phyloP scores from a whole-genome alignment of 2,329 filamentous ascomycete genomes.

The Orbilia blumenaviensis region DNA sequence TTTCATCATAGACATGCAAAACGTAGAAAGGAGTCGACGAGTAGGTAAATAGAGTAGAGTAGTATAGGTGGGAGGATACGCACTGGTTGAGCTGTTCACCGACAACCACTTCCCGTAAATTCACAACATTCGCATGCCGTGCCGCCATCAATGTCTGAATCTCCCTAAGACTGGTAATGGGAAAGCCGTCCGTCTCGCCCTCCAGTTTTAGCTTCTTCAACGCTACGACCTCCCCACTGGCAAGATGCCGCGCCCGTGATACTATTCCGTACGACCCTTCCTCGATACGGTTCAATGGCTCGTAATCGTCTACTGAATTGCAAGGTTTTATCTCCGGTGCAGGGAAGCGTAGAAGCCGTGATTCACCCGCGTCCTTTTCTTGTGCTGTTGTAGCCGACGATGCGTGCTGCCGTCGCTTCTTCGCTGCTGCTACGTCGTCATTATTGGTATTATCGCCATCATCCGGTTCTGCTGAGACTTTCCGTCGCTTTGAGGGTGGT shows the following conservation, averaged over 20 bases:
- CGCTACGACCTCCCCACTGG: constrained; percentile 82
- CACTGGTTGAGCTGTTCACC: constrained; percentile 71
- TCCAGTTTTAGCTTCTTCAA: constrained; percentile 95
- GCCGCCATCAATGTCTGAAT: constrained; percentile 89
- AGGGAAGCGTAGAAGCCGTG: constrained; percentile 76
- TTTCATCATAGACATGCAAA: constrained; percentile 59
- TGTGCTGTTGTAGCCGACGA: constrained; percentile 58
- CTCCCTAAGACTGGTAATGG: constrained; percentile 90
- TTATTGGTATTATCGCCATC: too few species aligned
- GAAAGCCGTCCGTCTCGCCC: constrained; percentile 78
- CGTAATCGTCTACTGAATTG: constrained; percentile 84
- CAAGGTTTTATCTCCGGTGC: constrained; percentile 71
- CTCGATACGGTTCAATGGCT: constrained; percentile 94
- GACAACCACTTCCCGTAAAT: constrained; percentile 82
- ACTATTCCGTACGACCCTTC: constrained; percentile 97
- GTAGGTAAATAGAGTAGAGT: neutral
- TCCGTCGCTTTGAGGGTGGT: constrained; percentile 36
- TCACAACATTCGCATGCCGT: constrained; percentile 80
- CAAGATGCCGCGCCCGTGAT: constrained; percentile 78
- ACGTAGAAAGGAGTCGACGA: neutral
- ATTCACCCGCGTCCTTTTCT: constrained; percentile 59
- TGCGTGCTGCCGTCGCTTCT: constrained; percentile 67
- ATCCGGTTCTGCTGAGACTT: constrained; percentile 55
- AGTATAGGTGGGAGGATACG: constrained; percentile 57
- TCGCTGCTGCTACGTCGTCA: constrained; percentile 63